phyloP scores from a whole-genome alignment of 495 filamentous ascomycete species.

The Xylaria scruposa region DNA sequence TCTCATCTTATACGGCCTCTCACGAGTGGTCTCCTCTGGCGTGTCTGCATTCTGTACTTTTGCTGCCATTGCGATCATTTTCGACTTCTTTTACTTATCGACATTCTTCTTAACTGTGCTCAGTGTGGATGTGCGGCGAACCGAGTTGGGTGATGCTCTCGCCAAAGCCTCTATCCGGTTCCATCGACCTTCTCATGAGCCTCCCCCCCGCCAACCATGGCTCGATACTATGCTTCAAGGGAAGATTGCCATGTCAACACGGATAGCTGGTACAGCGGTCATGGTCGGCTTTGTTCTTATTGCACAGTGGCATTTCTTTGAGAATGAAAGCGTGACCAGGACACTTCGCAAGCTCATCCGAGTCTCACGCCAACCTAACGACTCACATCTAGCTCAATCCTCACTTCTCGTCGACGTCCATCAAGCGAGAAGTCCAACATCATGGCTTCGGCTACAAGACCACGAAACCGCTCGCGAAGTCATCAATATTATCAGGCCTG shows the following conservation, averaged over 20 bases:
- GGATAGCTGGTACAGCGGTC: constrained; percentile 66
- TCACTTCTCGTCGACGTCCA: constrained; percentile 60
- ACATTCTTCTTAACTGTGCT: constrained; percentile 77
- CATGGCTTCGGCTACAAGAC: constrained; percentile 76
- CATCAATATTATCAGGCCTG: constrained; percentile 70
- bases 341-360: constrained; percentile 49
- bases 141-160: constrained; percentile 63
- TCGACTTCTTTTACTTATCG: constrained; percentile 73
- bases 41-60: constrained; percentile 74
- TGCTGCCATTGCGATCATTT: constrained; percentile 68
- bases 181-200: constrained; percentile 34
- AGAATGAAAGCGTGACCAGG: constrained; percentile 56
- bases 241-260: constrained; percentile 60
- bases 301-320: constrained; percentile 72
- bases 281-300: constrained; percentile 66
- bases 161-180: constrained; percentile 51
- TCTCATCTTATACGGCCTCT: constrained; percentile 61
- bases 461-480: constrained; percentile 75
- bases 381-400: constrained; percentile 43
- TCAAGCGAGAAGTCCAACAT: constrained; percentile 69
- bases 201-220: constrained; percentile 51
- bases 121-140: constrained; percentile 73
- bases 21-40: constrained; percentile 63
- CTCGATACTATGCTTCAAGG: constrained; percentile 55
- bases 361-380: constrained; percentile 34